These are phyloP conservation scores for Fusarium tricinctum DNA, from an alignment of 2,329 filamentous ascomycete genomes.

Conservation along the genomic window DNA sequence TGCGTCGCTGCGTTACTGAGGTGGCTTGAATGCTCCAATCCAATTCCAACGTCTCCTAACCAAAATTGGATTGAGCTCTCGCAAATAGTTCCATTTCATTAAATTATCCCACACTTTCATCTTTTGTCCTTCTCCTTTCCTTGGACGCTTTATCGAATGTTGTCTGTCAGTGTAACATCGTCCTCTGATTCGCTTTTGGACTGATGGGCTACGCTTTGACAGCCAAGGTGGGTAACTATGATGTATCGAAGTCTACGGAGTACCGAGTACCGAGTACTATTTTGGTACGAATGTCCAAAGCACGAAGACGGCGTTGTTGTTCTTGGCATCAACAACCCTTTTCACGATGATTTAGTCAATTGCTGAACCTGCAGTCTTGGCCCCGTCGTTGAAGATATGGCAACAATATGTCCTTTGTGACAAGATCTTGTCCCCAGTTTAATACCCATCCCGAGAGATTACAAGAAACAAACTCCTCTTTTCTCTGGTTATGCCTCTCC, in stretches of 20 bases:
- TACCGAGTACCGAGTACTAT: too few species aligned
- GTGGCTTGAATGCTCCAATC: constrained; percentile 22
- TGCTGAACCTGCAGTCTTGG: neutral
- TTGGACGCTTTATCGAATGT: constrained; percentile 3
- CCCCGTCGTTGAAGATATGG: too few species aligned
- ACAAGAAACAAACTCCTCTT: constrained; percentile 34
- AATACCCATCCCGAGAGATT: constrained; percentile 3
- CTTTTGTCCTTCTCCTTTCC: constrained; percentile 22
- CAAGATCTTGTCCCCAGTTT: neutral
- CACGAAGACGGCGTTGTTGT: neutral
- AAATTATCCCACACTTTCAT: constrained; percentile 35
- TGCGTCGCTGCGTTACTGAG: neutral
- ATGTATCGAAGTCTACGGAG: neutral
- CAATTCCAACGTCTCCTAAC: constrained; percentile 16
- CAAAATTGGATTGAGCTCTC: constrained; percentile 10
- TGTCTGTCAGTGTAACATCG: neutral
- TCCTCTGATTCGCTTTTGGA: neutral
- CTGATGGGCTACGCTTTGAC: neutral
- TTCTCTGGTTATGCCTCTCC: constrained; percentile 18
- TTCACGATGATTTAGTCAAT: neutral
- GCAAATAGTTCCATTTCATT: constrained; percentile 25
- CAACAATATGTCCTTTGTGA: neutral
- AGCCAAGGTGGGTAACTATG: neutral
- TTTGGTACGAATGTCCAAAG: neutral
- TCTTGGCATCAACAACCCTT: neutral